A percentile compares a stretch with the other conserved stretches of the same genome.
phyloP scores from a whole-genome alignment of 1,284 basidiomycete genomes.

The Austroboletus novae-zelandiae region DNA sequence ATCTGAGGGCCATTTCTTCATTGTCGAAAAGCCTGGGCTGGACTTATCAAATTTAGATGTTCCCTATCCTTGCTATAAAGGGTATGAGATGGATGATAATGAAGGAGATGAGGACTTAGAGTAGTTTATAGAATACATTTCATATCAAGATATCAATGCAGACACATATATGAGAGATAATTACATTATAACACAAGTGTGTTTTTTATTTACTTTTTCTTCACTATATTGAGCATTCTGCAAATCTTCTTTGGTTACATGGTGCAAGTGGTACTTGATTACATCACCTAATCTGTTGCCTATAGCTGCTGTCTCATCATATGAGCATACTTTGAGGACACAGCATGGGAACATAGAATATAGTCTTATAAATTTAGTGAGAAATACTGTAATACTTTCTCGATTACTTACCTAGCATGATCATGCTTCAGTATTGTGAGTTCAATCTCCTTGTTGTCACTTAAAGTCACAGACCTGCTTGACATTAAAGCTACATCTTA shows the following conservation, averaged over 20 bases:
- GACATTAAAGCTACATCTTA: neutral
- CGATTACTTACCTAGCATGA: neutral
- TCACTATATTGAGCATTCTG: neutral
- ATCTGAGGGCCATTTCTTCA: neutral
- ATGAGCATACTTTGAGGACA: no score
- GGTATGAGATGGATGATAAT: constrained; percentile 1
- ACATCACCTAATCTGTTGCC: neutral
- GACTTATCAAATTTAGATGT: constrained; percentile 1
- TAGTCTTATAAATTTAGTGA: no score
- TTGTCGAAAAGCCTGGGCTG: constrained; percentile 6
- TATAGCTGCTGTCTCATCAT: neutral
- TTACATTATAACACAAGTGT: neutral
- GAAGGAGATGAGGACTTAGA: neutral
- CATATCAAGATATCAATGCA: no score
- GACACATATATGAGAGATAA: neutral
- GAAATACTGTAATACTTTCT: neutral
- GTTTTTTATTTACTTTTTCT: neutral
- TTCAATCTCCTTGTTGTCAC: neutral
- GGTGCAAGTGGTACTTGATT: neutral
- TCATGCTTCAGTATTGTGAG: neutral
- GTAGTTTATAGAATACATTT: no score
- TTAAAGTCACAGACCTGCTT: neutral
- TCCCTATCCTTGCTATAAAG: neutral
- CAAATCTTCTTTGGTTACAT: neutral
- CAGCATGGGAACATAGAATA: no score